Conservation (phyloP, 306 rosid species). For the Parietaria judaica region DNA sequence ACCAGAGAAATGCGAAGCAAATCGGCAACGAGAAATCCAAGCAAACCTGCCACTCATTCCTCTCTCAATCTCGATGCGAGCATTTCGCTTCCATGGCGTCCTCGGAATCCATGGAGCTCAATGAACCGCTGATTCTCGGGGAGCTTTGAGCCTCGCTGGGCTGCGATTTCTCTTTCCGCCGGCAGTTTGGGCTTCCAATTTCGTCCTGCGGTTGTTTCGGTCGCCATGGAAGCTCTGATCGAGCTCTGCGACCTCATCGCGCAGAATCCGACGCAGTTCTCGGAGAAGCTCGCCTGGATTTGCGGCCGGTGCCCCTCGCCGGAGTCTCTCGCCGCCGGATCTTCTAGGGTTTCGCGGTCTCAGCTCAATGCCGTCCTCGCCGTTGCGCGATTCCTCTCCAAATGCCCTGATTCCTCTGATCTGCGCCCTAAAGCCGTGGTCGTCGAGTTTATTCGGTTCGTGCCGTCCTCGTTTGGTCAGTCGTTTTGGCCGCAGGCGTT, state of each 20-base stretch:
- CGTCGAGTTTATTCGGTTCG: conserved; percentile 60
- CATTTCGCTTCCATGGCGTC: not conserved
- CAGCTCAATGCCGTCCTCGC: conserved; percentile 94
- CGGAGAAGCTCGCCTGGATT: conserved; percentile 79
- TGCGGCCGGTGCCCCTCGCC: conserved; percentile 74
- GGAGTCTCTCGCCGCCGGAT: conserved; percentile 55
- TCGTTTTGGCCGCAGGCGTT: conserved; percentile 84
- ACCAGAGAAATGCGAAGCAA: not conserved
- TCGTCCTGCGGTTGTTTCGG: conserved; percentile 8
- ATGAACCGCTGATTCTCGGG: conserved; percentile 7
- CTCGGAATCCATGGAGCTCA: conserved; percentile 14
- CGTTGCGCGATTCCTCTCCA: conserved; percentile 72
- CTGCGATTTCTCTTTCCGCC: not conserved
- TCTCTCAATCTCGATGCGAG: conserved; percentile 5
- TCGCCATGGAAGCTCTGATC: conserved; percentile 72
- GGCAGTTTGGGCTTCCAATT: not conserved
- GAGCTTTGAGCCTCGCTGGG: not conserved
- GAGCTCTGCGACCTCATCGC: conserved; percentile 94
- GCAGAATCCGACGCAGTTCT: conserved; percentile 56
- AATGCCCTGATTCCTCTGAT: conserved; percentile 56
- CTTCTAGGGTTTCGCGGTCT: conserved; percentile 71
- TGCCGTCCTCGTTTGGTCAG: conserved; percentile 55
- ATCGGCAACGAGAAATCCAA: not conserved
- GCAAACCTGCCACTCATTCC: not conserved
- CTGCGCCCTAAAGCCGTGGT: conserved; percentile 62